Evolutionary conservation across 352 stramenopile species (phyloP), one percentile per base, ranked within the genome.

Genomic region (Thalassiosira oceanica): DNA sequence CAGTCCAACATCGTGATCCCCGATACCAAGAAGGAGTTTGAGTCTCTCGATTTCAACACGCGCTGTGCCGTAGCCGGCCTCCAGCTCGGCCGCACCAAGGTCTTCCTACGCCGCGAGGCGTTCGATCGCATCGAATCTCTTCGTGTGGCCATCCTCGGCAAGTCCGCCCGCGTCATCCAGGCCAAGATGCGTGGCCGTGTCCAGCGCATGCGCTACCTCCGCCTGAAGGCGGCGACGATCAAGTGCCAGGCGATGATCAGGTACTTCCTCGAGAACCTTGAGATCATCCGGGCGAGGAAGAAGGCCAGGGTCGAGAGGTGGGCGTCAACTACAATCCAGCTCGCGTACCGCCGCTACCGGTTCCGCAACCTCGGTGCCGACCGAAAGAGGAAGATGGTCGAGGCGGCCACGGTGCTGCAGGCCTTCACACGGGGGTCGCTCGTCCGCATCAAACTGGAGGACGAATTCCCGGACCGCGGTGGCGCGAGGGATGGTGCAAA

Each of bases 11-110:
- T 92, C 1, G 62, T 66, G 6, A 80, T 83, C 23, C 85, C 85
- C 43, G 77, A 89, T 31, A 80, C 53, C 3, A 43, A 66, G 31
- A 56, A 76, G 57, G 78, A 91, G 26, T 91, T 91, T 37, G 50
- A 85, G 49, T 44, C 35, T 24, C 61, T 91, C 15, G 83, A 91
- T 50, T 91, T 91, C 74, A 63, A 69, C 1, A 84, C 77, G 7
- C 62, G 82, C 31, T 92, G 84, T 57, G 84, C 84, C 28, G 80
- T 92, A 20, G 82, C 84, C 84, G 81, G 93, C 78, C 56, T 97
- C 83, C 87, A 93, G 61, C 70, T 93, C 2, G 87, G 87, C 13
- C 69, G 80, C 41, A 92, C 82, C 10, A 92, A 92, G 56, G 87
- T 93, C 1, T 93, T 93, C 61, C 74, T 93, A 33, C 81, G 85